Evolutionary conservation across 257 asterid species (phyloP), one percentile per base, ranked within the genome.

Genomic region (Solanum appendiculatum): DNA sequence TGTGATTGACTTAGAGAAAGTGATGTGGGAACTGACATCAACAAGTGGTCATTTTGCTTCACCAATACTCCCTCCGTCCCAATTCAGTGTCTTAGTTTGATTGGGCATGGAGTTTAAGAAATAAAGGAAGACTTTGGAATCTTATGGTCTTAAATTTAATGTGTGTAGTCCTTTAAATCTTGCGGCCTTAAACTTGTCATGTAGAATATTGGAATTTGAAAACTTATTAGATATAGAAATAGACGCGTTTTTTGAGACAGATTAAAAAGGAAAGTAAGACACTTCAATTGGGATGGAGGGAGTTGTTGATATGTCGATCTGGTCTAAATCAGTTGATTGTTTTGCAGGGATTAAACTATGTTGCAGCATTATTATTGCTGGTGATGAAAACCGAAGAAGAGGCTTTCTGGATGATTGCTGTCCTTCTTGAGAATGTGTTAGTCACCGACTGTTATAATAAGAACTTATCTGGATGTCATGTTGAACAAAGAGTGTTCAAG

Each of bases 321-420:
- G 63, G 80, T 44, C 54, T 46, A 80, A 80, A 80, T 5, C 29
- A 54, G 66, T 34, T 88, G 86, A 72, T 39, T 86, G 7, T 85
- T 87, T 86, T 69, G 89, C 95, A 97, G 98, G 99, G 99, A 78
- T 93, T 97, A 89, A 97, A 97, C 91, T 97, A 95, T 85, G 99
- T 97, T 11, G 99, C 97, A 85, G 99, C 99, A 27, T 88, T 97
- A 86, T 84, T 97, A 88, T 89, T 97, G 94, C 97, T 97, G 87
- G 99, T 97, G 87, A 97, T 97, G 99, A 95, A 93, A 92, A 97
- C 97, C 0, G 99, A 97, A 92, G 99, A 97, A 91, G 99, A 97
- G 42, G 99, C 99, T 56, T 97, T 97, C 91, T 97, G 99, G 99
- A 97, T 97, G 99, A 98, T 97, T 86, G 94, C 99, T 70, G 98